Evolutionary conservation across 768 basidiomycete species (phyloP).

Genomic region (Pisolithus sp.): DNA sequence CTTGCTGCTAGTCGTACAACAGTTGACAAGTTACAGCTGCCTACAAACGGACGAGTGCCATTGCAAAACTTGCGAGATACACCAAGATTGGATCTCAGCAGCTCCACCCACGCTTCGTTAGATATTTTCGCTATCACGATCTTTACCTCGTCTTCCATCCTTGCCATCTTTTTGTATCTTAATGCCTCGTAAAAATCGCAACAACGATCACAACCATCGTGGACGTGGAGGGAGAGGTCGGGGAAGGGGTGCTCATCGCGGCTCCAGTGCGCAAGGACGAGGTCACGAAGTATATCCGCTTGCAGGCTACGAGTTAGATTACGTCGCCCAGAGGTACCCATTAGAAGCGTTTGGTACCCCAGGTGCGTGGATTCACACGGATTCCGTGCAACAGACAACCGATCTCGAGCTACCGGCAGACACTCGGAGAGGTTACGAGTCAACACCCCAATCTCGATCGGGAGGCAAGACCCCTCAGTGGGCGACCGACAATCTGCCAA

Average conservation of each 20-base stretch:
- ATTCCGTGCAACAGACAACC: neutral
- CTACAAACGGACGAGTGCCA: too few relatives aligned
- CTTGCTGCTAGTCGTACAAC: too few relatives aligned
- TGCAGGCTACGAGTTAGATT: constrained; percentile 15
- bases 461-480: constrained; percentile 10
- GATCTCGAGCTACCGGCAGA: constrained; percentile 8
- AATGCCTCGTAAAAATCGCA: neutral
- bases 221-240: constrained; percentile 24
- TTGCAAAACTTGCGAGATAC: too few relatives aligned
- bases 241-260: constrained; percentile 11
- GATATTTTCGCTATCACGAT: neutral
- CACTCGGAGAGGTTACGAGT: constrained; percentile 1
- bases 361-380: neutral
- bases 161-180: neutral
- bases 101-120: too few relatives aligned
- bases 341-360: constrained; percentile 13
- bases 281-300: constrained; percentile 13
- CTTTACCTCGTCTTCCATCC: neutral
- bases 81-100: too few relatives aligned
- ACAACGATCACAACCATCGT: constrained; percentile 8
- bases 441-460: constrained; percentile 6
- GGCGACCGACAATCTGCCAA: constrained; percentile 9
- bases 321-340: constrained; percentile 20
- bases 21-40: too few relatives aligned
- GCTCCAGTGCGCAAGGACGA: neutral